A percentile compares a stretch with the other conserved stretches of the same genome.
Evolutionary conservation across 257 asterid species (phyloP).

Genomic region (Paulownia fortunei): DNA sequence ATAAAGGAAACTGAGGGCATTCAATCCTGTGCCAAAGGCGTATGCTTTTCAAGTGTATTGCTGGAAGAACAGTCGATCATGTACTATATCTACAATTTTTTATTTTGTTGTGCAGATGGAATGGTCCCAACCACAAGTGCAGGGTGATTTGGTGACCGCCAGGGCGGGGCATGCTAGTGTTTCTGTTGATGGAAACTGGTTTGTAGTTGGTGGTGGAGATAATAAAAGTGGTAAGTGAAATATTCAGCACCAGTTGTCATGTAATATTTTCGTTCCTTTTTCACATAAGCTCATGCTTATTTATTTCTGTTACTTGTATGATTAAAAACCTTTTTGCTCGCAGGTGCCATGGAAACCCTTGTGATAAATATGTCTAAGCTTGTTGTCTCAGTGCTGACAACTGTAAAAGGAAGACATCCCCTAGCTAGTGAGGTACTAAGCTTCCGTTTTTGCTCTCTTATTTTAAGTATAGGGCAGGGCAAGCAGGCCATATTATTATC

Average conservation of each 20-base stretch:
- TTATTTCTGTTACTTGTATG: conserved; percentile 14
- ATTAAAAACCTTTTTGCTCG: conserved; percentile 21
- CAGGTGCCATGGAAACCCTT: conserved; percentile 77
- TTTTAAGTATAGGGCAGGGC: too few species aligned
- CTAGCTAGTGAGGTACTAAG: conserved; percentile 75
- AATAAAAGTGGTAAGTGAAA: conserved; percentile 60
- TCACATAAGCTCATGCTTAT: not conserved
- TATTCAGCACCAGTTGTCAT: not conserved
- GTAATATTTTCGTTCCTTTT: not conserved
- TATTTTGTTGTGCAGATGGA: conserved; percentile 76
- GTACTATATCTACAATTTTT: too few species aligned
- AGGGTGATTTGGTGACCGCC: conserved; percentile 62
- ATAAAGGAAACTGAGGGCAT: not conserved
- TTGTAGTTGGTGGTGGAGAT: conserved; percentile 84
- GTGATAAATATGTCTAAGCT: conserved; percentile 70
- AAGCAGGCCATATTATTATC: too few species aligned
- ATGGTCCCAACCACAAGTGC: conserved; percentile 77
- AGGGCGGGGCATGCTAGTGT: conserved; percentile 86
- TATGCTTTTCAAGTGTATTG: not conserved
- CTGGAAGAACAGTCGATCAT: not conserved
- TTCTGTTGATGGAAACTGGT: conserved; percentile 69
- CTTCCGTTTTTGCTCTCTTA: too few species aligned
- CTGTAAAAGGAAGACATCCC: conserved; percentile 73
- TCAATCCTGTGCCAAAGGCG: not conserved
- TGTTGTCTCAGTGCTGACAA: conserved; percentile 60